These are phyloP conservation scores for Paraconiothyrium sp. DNA, from an alignment of 2,329 filamentous ascomycete species.

Conservation along the genomic window DNA sequence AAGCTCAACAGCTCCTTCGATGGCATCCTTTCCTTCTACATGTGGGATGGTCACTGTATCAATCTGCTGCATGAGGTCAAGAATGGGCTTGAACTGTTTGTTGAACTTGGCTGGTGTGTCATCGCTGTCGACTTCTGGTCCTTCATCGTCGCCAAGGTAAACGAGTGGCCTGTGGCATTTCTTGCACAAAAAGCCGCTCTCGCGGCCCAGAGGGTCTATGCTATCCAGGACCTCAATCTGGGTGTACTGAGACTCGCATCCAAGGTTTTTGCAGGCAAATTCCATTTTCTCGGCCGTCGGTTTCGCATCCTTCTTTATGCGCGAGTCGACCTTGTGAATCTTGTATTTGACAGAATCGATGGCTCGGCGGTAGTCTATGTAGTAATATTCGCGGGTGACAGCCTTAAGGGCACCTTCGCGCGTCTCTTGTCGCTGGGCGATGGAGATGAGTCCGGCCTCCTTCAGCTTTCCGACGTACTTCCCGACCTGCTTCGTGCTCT, in stretches of 20 bases:
- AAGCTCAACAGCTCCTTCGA: conserved; percentile 70
- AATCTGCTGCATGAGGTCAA: conserved; percentile 78
- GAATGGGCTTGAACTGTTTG: conserved; percentile 80
- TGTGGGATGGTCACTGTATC: conserved; percentile 77
- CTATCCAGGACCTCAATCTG: conserved; percentile 87
- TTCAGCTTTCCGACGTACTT: conserved; percentile 85
- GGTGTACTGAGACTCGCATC: conserved; percentile 86
- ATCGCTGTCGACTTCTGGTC: conserved; percentile 41
- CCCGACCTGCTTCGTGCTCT: conserved; percentile 91
- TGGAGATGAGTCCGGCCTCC: conserved; percentile 84
- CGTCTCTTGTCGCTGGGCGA: conserved; percentile 79
- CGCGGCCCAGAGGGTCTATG: conserved; percentile 63
- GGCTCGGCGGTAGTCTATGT: conserved; percentile 91
- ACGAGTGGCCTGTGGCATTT: conserved; percentile 72
- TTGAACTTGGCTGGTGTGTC: conserved; percentile 67
- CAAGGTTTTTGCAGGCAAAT: conserved; percentile 75
- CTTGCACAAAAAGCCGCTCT: conserved; percentile 80
- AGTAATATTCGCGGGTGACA: conserved; percentile 92
- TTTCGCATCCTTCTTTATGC: conserved; percentile 83
- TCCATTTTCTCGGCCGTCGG: conserved; percentile 88
- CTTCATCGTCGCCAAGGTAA: conserved; percentile 36
- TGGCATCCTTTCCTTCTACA: conserved; percentile 76
- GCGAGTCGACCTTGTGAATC: conserved; percentile 86
- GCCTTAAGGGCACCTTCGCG: conserved; percentile 83
- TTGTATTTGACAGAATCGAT: conserved; percentile 98